Evolutionary conservation across 106 monocot species (phyloP), one percentile per base, ranked within the genome.

Genomic region (Dendrobium catenatum): DNA sequence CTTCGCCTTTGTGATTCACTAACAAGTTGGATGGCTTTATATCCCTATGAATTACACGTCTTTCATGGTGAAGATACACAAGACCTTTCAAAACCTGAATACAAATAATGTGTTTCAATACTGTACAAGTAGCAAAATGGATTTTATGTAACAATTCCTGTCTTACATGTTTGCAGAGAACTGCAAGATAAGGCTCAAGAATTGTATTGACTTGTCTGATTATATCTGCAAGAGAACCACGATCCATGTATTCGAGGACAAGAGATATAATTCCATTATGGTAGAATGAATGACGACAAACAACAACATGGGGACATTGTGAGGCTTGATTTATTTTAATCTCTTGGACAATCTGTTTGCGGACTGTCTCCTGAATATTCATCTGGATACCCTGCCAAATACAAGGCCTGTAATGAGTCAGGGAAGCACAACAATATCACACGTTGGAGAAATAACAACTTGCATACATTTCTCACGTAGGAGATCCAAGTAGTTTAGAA

Each of bases 301-400:
- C 88, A 78, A 98, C 98, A 66, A 98, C 79, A 81, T 95, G 82
- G 11, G 95, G 91, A 75, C 91, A 91, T 54, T 80, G 88, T 47
- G 94, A 86, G 79, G 88, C 93, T 79, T 91, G 94, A 82, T 98
- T 98, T 91, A 98, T 98, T 93, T 92, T 94, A 22, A 98, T 85
- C 72, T 98, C 98, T 85, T 98, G 94, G 67, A 95, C 98, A 77
- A 98, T 98, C 83, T 98, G 98, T 80, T 91, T 94, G 49, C 98
- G 92, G 51, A 93, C 81, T 64, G 89, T 87, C 84, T 98, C 98
- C 54, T 98, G 89, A 84, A 98, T 86, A 79, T 91, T 94, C 98
- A 98, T 94, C 77, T 94, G 98, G 37, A 98, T 98, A 26, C 98
- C 91, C 98, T 98, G 91, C 61, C 82, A 75, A 80, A 66, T 59